These are phyloP conservation scores for Hydrangea macrophylla DNA, from an alignment of 148 eudicot species.

Conservation along the genomic window DNA sequence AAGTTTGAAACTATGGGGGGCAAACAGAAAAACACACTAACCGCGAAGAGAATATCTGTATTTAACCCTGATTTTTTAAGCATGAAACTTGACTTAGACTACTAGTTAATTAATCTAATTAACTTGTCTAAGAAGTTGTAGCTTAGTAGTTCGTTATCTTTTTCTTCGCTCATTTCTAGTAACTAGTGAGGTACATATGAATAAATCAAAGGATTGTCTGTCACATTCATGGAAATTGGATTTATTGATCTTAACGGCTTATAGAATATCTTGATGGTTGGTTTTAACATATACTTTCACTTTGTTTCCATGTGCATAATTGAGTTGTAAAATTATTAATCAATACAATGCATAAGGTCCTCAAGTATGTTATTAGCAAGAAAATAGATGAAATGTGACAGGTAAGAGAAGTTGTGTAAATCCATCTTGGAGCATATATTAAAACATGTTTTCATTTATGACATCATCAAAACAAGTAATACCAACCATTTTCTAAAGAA, in stretches of 20 bases:
- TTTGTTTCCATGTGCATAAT: not conserved
- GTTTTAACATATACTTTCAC: not conserved
- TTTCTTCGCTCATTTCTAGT: not conserved
- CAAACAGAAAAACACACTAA: too few species aligned
- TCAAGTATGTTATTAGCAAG: not conserved
- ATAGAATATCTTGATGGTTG: not conserved
- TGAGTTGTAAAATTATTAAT: not conserved
- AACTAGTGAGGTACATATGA: not conserved
- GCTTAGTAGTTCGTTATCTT: not conserved
- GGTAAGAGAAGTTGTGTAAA: not conserved
- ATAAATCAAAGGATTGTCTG: not conserved
- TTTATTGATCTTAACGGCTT: not conserved
- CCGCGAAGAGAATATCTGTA: too few species aligned
- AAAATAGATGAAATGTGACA: not conserved
- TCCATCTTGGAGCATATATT: too few species aligned
- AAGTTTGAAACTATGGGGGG: too few species aligned
- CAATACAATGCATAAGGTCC: slow-evolving; percentile 1
- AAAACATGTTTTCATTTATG: too few species aligned
- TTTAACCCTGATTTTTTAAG: not conserved
- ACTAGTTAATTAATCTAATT: not conserved
- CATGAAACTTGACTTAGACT: not conserved
- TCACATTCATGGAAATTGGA: not conserved
- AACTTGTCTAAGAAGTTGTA: not conserved
- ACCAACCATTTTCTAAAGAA: too few species aligned
- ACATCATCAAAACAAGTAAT: too few species aligned